Evolutionary conservation across 2,329 filamentous ascomycete genomes (phyloP).

Genomic region (Penicillium sp.): DNA sequence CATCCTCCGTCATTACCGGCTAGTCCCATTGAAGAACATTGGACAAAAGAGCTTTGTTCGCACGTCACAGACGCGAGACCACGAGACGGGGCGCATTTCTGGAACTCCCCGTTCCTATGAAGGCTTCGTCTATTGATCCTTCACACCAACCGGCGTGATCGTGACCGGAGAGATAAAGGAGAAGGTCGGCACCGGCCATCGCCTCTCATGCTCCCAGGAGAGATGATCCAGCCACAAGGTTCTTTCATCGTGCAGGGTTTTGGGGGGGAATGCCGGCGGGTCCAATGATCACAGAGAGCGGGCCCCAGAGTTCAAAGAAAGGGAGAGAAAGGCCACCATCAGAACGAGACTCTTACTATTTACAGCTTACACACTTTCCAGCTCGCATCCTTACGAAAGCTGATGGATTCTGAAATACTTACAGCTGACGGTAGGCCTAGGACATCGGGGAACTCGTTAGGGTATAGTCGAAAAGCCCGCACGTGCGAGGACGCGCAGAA

Average conservation of each 20-base stretch:
- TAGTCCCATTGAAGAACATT: background rate
- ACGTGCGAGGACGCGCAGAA: constrained; percentile 27
- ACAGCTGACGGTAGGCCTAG: background rate
- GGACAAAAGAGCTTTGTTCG: background rate
- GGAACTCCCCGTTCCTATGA: background rate
- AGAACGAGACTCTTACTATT: too few species aligned
- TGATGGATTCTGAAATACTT: background rate
- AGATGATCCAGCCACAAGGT: constrained; percentile 2
- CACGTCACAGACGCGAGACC: background rate
- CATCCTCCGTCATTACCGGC: background rate
- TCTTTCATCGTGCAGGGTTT: constrained; percentile 3
- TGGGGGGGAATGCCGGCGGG: background rate
- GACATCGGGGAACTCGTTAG: background rate
- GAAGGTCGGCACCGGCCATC: background rate
- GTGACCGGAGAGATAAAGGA: background rate
- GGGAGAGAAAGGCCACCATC: background rate
- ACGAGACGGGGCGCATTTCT: background rate
- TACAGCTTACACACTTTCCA: too few species aligned
- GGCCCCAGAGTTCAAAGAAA: constrained; percentile 5
- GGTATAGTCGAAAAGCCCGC: constrained; percentile 2
- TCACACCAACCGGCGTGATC: background rate
- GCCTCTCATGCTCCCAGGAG: background rate
- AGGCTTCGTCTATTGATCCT: background rate
- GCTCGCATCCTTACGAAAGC: background rate
- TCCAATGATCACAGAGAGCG: constrained; percentile 3